Evolutionary conservation across 2,329 filamentous ascomycete genomes (phyloP), one percentile per base, ranked within the genome.

Genomic region (Microdochium trichocladiopsis): DNA sequence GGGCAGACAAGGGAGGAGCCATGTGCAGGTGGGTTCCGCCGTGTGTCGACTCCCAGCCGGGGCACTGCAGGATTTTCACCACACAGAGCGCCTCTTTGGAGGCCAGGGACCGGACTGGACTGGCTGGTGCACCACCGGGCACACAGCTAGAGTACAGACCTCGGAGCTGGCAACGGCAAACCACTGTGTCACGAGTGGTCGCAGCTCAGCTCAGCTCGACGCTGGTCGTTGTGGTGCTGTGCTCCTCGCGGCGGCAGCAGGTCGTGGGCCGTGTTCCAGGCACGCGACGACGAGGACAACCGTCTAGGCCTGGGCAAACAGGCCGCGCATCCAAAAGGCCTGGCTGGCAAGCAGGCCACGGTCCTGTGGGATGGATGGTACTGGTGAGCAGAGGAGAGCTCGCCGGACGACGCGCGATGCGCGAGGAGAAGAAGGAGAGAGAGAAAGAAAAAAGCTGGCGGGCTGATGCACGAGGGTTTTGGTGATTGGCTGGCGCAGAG

Each of bases 1-100:
- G 76, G 73, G 72, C 69, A 67, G 59, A 63, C 61, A 59, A 59
- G 58, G 61, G 45, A 36, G 61, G 55, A 55, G 57, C 53, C 56
- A 58, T 48, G 23, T 48, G 47, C 14, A 18, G 5, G 6, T 47
- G 18, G 4, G 43, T 23, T 10, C 3, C 5, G 43, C n/a, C n/a
- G 33, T 4, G 33, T 5, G 12, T 16, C 12, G 14, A 12, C 10
- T 45, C 16, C 6, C 18, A 10, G 18, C n/a, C 18, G 41, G 41
- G 21, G 14, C 4, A n/a, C 41, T 18, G 18, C 41, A 45, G 41
- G 41, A 45, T 45, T 45, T 45, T 45, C 41, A 45, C 41, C 41
- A 18, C 36, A 18, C 18, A 22, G 12, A 18, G 14, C n/a, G n/a
- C n/a, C n/a, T n/a, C n/a, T n/a, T n/a, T n/a, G n/a, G n/a, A n/a